Conservation (phyloP, 352 stramenopile genomes). For the Globisporangium ultimum region DNA sequence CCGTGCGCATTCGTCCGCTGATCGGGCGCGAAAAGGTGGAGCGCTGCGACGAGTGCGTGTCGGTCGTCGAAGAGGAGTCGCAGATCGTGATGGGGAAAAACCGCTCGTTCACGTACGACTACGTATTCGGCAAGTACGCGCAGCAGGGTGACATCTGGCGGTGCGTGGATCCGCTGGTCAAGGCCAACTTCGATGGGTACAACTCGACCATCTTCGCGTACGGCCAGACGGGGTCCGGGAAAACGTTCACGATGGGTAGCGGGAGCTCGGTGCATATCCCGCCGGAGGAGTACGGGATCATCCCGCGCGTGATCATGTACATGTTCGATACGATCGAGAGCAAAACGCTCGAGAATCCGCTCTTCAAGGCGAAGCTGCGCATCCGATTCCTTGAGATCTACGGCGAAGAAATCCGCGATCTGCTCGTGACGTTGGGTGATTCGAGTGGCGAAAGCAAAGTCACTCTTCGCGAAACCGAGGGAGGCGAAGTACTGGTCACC, state of each 20-base stretch:
- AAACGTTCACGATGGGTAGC: constrained; percentile 89
- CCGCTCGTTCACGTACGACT: constrained; percentile 89
- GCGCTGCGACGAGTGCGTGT: constrained; percentile 84
- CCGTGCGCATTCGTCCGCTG: constrained; percentile 81
- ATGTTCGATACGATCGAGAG: constrained; percentile 81
- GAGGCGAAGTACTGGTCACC: constrained; percentile 75
- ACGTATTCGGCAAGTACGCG: constrained; percentile 83
- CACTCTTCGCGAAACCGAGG: constrained; percentile 81
- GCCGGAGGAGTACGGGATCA: constrained; percentile 84
- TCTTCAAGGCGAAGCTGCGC: constrained; percentile 64
- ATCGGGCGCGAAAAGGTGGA: constrained; percentile 88
- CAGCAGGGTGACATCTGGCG: constrained; percentile 85
- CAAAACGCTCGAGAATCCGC: constrained; percentile 51
- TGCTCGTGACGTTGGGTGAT: constrained; percentile 77
- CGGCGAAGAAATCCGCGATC: constrained; percentile 87
- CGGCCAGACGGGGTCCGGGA: constrained; percentile 83
- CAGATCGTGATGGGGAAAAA: constrained; percentile 89
- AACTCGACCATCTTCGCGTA: constrained; percentile 91
- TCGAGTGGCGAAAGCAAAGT: constrained; percentile 62
- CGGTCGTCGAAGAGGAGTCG: constrained; percentile 73
- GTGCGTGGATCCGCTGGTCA: constrained; percentile 79
- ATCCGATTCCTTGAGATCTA: constrained; percentile 93
- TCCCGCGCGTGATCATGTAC: constrained; percentile 78
- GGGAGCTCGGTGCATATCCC: constrained; percentile 77
- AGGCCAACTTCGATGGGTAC: constrained; percentile 85